Conservation (phyloP, 257 asterid species). For the Nicotiana paniculata region DNA sequence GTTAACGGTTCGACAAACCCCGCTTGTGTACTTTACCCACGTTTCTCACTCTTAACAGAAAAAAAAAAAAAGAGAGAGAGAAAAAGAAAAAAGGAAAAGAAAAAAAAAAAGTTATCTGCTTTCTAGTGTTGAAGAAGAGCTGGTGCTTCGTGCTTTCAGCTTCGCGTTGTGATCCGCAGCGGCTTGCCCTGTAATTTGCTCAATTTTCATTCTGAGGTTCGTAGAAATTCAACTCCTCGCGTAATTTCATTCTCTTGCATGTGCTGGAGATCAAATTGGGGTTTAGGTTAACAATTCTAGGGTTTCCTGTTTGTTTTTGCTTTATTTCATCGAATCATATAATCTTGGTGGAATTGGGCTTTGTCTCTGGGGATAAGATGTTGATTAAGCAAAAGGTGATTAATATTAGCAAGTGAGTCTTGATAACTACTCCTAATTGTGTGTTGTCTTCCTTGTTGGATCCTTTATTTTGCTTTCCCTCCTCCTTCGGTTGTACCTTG, state of each 20-base stretch:
- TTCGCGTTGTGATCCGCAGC: background rate
- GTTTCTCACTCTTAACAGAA: background rate
- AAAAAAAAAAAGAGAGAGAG: background rate
- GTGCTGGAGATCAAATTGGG: background rate
- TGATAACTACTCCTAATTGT: background rate
- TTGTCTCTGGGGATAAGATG: slow-evolving; percentile 17
- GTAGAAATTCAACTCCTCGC: background rate
- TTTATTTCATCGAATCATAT: background rate
- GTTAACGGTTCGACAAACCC: background rate
- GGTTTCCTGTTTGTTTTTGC: background rate
- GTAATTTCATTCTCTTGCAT: background rate
- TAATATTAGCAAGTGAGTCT: background rate
- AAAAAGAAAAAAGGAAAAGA: background rate
- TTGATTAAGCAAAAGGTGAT: slow-evolving; percentile 10
- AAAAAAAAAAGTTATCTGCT: background rate
- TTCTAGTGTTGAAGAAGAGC: background rate
- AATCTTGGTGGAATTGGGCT: background rate
- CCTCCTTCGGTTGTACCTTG: background rate
- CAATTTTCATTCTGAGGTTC: background rate
- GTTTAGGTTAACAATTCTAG: background rate
- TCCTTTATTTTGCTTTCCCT: background rate
- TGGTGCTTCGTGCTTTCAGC: background rate
- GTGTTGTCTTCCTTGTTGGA: background rate
- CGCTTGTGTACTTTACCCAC: background rate
- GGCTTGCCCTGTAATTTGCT: background rate